Base-by-base conservation (phyloP, 768 basidiomycete species). In the Neoboletus subvelutipes region DNA sequence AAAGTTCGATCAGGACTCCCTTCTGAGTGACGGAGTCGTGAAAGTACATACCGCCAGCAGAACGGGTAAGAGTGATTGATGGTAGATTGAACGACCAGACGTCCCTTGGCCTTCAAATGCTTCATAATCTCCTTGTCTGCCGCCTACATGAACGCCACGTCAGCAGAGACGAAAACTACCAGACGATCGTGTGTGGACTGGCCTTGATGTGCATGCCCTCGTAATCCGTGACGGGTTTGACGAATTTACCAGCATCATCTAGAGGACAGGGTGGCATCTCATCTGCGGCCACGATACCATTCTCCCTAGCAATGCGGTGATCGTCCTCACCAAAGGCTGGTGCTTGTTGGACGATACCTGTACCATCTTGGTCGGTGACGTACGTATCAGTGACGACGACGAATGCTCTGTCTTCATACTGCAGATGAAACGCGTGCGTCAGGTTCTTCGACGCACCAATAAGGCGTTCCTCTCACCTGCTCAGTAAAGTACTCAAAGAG, bases 261-360 rank as follows among this genome's bases (percentile, higher is more conserved):
- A 99, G 82, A 40, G 97, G 97, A 70, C 94, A 97, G 0, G 97
- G 97, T 0, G 97, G 95, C 83, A 94, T 86, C 71, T 98, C 95
- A 45, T 96, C 95, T 1, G 83, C 78, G 26, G 79, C 79, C n/a
- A 98, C 71, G 51, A 98, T 83, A 20, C 88, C 91, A 65, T 96
- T 82, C 4, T 85, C 84, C 58, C 96, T 80, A 28, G 91, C 88
- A 65, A 99, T 84, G 52, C 97, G 90, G 73, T 98, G 92, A 81
- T 99, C 97, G 66, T 99, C 97, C 71, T 98, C 96, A 77, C 97
- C 97, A 67, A 97, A 98, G 0, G 90, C 95, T 3, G 97, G 97
- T 2, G 97, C 94, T 76, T 99, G 97, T 71, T 99, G 97, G 31
- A 99, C 97, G 66, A 98, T 95, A 65, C 97, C 97, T 29, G 97